Evolutionary conservation across 176 grass and related monocot genomes (phyloP), one percentile per base, ranked within the genome.

Genomic region (Zea luxurians): DNA sequence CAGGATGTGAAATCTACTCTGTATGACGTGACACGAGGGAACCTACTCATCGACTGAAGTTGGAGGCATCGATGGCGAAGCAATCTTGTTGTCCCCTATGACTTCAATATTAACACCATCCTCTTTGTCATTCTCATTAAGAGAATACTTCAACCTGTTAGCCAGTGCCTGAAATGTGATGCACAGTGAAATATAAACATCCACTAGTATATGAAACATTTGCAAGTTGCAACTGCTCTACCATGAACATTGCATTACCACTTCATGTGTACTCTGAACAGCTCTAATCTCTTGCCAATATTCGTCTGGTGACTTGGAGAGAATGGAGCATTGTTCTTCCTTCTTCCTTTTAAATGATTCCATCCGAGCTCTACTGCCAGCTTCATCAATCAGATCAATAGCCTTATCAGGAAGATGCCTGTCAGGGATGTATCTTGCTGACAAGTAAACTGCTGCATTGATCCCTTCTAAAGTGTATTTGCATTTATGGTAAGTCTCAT

Each of bases 351-450:
- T 99, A 83, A 88, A 96, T 47, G 92, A 89, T 44, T 93, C 92
- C 72, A 96, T 99, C 27, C 88, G 88, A 66, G 96, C 90, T 83
- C 86, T 85, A 58, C 96, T 99, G 69, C 96, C 96, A 79, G 96
- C 92, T 89, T 99, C 96, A 83, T 99, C 96, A 70, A 99, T 95
- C 21, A 99, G 78, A 82, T 99, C 96, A 76, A 99, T 99, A 74
- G 92, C 96, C 76, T 99, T 99, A 81, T 99, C 96, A 70, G 96
- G 96, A 81, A 95, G 90, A 75, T 83, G 92, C 80, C 96, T 90
- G 71, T 99, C 96, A 61, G 88, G 85, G 65, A 99, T 99, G 70
- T 99, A 99, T 91, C 96, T 90, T 61, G 92, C 78, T 77, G 92
- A 99, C 47, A 99, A 93, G 77, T 96, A 93, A 83, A 99, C 92